A percentile compares a stretch with the other conserved stretches of the same genome.
phyloP scores from a whole-genome alignment of 768 basidiomycete genomes.

The Collybia sp. region DNA sequence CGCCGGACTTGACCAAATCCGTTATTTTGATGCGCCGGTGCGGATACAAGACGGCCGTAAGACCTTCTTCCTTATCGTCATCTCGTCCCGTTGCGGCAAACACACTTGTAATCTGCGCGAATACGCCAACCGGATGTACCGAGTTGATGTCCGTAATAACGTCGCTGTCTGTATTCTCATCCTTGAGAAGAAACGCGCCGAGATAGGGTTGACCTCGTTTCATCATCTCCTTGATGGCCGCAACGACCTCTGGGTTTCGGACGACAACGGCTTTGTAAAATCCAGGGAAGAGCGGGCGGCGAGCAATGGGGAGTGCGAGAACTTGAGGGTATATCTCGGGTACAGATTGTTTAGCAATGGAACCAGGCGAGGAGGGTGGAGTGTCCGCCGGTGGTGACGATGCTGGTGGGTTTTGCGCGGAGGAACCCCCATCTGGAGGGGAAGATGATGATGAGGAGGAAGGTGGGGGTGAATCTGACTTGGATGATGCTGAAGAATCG shows the following conservation, averaged over 20 bases:
- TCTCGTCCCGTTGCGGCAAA: constrained; percentile 56
- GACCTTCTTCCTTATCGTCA: constrained; percentile 75
- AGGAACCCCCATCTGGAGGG: constrained; percentile 10
- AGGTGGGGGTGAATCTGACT: constrained; percentile 20
- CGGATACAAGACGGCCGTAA: constrained; percentile 94
- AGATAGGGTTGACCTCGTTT: constrained; percentile 95
- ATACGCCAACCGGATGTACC: constrained; percentile 91
- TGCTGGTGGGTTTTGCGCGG: constrained; percentile 8
- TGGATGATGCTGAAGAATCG: constrained; percentile 23
- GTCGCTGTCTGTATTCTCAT: constrained; percentile 89
- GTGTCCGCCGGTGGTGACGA: constrained; percentile 14
- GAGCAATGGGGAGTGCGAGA: constrained; percentile 90
- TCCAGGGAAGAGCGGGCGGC: constrained; percentile 93
- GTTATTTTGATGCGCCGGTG: constrained; percentile 88
- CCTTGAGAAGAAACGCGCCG: constrained; percentile 94
- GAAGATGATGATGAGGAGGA: constrained; percentile 22
- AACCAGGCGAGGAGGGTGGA: constrained; percentile 26
- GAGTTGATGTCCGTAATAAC: constrained; percentile 84
- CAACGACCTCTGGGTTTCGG: constrained; percentile 84
- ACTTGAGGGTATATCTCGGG: constrained; percentile 93
- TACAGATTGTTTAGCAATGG: constrained; percentile 82
- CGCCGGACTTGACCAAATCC: constrained; percentile 73
- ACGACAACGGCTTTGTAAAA: constrained; percentile 99
- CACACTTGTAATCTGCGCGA: constrained; percentile 94
- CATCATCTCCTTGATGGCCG: constrained; percentile 95